phyloP scores from a whole-genome alignment of 371 early-diverging fungal species.

The Sporodiniella umbellata region DNA sequence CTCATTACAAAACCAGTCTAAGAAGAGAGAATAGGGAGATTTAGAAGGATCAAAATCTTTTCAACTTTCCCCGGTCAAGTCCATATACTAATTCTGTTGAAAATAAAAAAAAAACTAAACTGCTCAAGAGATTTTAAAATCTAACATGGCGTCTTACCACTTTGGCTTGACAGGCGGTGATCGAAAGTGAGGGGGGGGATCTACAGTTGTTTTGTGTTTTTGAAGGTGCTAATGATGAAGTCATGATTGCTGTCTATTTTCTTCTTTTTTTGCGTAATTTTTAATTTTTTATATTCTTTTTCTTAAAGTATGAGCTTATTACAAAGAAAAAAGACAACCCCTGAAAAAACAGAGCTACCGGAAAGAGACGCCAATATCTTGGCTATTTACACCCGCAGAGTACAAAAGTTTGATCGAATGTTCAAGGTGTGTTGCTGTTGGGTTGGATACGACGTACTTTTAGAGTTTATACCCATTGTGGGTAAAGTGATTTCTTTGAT shows the following conservation, averaged over 20 bases:
- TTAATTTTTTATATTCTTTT: not conserved
- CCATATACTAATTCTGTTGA: not conserved
- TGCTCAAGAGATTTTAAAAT: not conserved
- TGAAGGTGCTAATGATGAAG: not conserved
- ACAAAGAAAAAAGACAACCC: constrained; percentile 11
- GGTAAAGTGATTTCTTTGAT: constrained; percentile 41
- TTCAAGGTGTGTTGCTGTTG: constrained; percentile 48
- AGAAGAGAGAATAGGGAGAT: too few species aligned
- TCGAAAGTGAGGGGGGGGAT: not conserved
- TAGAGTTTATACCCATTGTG: constrained; percentile 48
- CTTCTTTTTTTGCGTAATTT: not conserved
- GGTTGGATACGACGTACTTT: constrained; percentile 43
- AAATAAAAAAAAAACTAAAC: not conserved
- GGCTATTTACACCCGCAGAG: constrained; percentile 33
- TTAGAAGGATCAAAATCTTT: too few species aligned
- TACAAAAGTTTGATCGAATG: constrained; percentile 41
- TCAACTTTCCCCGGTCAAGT: too few species aligned
- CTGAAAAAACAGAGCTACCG: constrained; percentile 23
- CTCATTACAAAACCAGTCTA: too few species aligned
- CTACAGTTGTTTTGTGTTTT: too few species aligned
- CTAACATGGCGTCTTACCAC: not conserved
- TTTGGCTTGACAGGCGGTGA: not conserved
- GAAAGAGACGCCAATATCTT: constrained; percentile 34
- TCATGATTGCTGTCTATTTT: constrained; percentile 1
- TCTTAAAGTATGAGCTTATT: constrained; percentile 6